Conservation (phyloP, 495 filamentous ascomycete genomes). For the Penicillium flavigenum region DNA sequence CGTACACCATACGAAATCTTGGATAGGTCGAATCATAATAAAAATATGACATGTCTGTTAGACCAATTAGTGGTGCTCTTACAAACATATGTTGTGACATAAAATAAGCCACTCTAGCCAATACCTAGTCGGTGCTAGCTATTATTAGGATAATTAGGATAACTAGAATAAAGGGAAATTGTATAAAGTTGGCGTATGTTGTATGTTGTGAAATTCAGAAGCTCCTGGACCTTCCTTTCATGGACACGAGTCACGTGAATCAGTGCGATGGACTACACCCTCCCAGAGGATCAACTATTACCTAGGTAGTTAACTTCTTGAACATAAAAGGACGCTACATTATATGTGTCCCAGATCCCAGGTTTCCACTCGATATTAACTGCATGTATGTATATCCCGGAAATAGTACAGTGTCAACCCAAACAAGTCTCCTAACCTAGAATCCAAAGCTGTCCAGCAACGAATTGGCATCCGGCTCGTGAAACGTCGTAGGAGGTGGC, state of each 20-base stretch:
- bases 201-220: no score
- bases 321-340: background rate
- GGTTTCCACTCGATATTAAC: background rate
- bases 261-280: background rate
- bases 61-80: no score
- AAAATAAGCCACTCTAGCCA: no score
- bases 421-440: conserved; percentile 20
- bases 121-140: no score
- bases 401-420: conserved; percentile 9
- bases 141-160: background rate
- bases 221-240: no score
- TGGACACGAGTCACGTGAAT: background rate
- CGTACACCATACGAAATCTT: background rate
- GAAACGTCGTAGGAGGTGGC: conserved; percentile 77
- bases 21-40: background rate
- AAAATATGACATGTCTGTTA: background rate
- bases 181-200: no score
- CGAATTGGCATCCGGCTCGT: conserved; percentile 86
- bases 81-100: no score
- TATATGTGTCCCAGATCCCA: background rate
- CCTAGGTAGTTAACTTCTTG: background rate
- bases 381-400: conserved; percentile 12
- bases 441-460: conserved; percentile 80
- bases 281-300: background rate
- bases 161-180: background rate